Conservation (phyloP, 2,329 filamentous ascomycete species). For the Aspergillus tubingensis region DNA sequence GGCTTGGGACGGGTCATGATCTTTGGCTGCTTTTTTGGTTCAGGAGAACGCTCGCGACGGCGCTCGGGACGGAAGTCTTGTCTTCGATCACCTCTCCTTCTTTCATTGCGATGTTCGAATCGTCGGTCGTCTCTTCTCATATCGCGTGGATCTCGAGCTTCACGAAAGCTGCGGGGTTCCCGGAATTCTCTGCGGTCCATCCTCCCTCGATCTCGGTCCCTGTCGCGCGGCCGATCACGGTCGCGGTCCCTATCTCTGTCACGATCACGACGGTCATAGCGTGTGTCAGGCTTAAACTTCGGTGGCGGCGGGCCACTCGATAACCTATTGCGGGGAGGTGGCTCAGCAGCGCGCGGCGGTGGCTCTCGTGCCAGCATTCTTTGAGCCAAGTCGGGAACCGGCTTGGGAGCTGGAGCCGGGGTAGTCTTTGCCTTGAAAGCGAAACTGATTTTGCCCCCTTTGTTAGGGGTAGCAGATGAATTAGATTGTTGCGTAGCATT, state of each 20-base stretch:
- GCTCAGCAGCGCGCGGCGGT: slow-evolving; percentile 35
- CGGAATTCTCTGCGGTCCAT: slow-evolving; percentile 39
- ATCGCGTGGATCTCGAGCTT: slow-evolving; percentile 32
- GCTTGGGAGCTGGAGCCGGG: slow-evolving; percentile 55
- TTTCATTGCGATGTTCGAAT: slow-evolving; percentile 44
- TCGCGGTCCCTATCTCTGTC: slow-evolving; percentile 39
- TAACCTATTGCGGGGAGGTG: slow-evolving; percentile 40
- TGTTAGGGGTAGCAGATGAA: slow-evolving; percentile 55
- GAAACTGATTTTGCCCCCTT: slow-evolving; percentile 80
- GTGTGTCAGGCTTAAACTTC: slow-evolving; percentile 43
- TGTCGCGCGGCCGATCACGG: slow-evolving; percentile 37
- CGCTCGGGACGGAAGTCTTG: slow-evolving; percentile 46
- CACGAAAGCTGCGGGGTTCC: slow-evolving; percentile 32
- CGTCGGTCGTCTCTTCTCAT: slow-evolving; percentile 43
- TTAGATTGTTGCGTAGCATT: slow-evolving; percentile 54
- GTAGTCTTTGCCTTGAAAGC: slow-evolving; percentile 80
- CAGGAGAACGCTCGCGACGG: slow-evolving; percentile 50
- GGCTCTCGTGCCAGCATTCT: slow-evolving; percentile 49
- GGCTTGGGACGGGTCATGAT: slow-evolving; percentile 70
- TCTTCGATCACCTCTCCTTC: slow-evolving; percentile 37
- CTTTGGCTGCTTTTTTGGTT: slow-evolving; percentile 60
- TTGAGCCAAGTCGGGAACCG: slow-evolving; percentile 52
- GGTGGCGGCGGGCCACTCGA: slow-evolving; percentile 39
- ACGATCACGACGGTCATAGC: slow-evolving; percentile 47
- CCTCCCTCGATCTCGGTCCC: slow-evolving; percentile 34